Evolutionary conservation across 1,284 basidiomycete genomes (phyloP).

Genomic region (Earliella scabrosa): DNA sequence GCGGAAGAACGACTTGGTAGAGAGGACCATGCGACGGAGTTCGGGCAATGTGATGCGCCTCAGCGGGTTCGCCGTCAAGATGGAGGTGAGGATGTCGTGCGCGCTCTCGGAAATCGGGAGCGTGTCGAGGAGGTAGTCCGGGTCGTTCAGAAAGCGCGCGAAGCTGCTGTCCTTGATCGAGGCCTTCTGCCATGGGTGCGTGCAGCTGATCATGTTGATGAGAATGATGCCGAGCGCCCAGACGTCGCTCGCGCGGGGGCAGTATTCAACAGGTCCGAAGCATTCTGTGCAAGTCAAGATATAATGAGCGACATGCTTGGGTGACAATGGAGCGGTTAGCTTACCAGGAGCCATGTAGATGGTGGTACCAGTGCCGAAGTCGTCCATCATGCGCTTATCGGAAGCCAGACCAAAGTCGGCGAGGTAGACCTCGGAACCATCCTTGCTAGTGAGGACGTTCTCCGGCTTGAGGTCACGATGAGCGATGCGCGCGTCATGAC

Average conservation of each 20-base stretch:
- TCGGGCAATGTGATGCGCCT: slow-evolving; percentile 60
- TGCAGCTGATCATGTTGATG: slow-evolving; percentile 80
- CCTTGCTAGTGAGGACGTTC: slow-evolving; percentile 62
- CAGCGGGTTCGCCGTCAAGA: slow-evolving; percentile 57
- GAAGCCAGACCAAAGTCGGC: slow-evolving; percentile 77
- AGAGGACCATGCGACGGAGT: slow-evolving; percentile 46
- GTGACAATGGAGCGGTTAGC: neutral
- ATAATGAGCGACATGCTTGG: neutral
- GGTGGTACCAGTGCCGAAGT: slow-evolving; percentile 56
- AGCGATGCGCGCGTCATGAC: slow-evolving; percentile 62
- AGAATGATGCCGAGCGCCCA: slow-evolving; percentile 73
- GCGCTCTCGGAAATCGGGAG: slow-evolving; percentile 74
- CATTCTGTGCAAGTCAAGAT: too few species aligned
- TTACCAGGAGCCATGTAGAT: slow-evolving; percentile 68
- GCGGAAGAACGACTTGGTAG: slow-evolving; percentile 21
- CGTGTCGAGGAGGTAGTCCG: slow-evolving; percentile 65
- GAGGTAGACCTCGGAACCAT: slow-evolving; percentile 55
- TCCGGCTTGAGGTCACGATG: slow-evolving; percentile 80
- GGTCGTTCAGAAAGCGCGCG: slow-evolving; percentile 44
- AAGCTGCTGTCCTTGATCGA: slow-evolving; percentile 74
- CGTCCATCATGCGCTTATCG: slow-evolving; percentile 43
- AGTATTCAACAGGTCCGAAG: slow-evolving; percentile 46
- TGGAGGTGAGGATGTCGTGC: slow-evolving; percentile 58
- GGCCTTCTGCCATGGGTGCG: slow-evolving; percentile 87
- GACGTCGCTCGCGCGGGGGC: slow-evolving; percentile 79